Evolutionary conservation across 495 filamentous ascomycete species (phyloP), one percentile per base, ranked within the genome.

Genomic region (Tuber melanosporum): DNA sequence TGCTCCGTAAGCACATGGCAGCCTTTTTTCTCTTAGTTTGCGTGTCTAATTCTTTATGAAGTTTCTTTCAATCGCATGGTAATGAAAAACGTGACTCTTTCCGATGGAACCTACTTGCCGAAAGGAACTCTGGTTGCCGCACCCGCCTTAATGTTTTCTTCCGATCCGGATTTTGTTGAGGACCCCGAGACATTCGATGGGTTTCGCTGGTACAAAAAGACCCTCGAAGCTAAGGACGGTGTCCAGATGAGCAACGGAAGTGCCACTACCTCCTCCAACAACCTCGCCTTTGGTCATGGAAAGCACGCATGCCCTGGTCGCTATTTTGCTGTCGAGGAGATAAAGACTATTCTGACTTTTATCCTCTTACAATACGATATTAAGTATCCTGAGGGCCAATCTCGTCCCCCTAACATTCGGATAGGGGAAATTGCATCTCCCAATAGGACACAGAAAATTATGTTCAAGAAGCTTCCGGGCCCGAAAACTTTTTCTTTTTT

Each of bases 251-350:
- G 77, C 10, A 79, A 85, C 70, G 85, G 88, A 43, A 88, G 87
- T 77, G 85, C 85, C 9, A 83, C 85, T 47, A 86, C 88, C 12
- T 80, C 84, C 1, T 83, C 85, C 14, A 80, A 86, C 8, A 84
- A 86, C 73, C 76, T 89, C 62, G 84, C 85, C 75, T 90, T 89
- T 76, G 88, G 89, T 32, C 77, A 85, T 19, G 88, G 89, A 22
- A 85, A 83, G 72, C 85, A 88, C 80, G 87, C 86, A 4, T 89
- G 88, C 74, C 87, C 88, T 10, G 88, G 88, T 22, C 83, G 88
- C n/a, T 89, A 88, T 83, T 87, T 89, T 83, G 87, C 86, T 19
- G 81, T 77, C n/a, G 79, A 86, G 80, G 85, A 87, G 81, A 85
- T 89, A 75, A 88, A 89, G 83, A 71, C 87, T 70, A 77, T 86